Evolutionary conservation across 257 asterid genomes (phyloP).

Genomic region (Gentiana macrophylla): DNA sequence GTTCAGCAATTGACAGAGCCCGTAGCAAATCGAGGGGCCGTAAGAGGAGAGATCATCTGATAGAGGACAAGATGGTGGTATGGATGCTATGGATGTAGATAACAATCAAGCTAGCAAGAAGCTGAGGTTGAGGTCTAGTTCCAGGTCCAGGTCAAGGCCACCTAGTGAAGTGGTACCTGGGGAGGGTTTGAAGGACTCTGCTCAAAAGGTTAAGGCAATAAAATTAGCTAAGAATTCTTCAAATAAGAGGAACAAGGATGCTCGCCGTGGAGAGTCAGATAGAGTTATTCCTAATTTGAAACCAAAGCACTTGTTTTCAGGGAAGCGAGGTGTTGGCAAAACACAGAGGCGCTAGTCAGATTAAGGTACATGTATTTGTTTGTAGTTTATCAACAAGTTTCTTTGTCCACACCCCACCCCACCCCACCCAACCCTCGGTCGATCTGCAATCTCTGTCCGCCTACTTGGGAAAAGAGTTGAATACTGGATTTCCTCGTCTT

Average conservation of each 20-base stretch:
- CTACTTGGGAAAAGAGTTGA: no score
- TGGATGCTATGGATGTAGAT: slow-evolving; percentile 65
- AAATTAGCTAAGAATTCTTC: slow-evolving; percentile 40
- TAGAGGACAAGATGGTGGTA: slow-evolving; percentile 19
- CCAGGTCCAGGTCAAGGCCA: slow-evolving; percentile 55
- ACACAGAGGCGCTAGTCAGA: slow-evolving; percentile 62
- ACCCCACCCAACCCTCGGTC: no score
- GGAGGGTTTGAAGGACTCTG: slow-evolving; percentile 70
- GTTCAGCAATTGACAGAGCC: slow-evolving; percentile 63
- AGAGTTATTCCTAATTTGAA: slow-evolving; percentile 70
- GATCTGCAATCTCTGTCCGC: no score
- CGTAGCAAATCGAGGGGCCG: slow-evolving; percentile 83
- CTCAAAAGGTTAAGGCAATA: slow-evolving; percentile 66
- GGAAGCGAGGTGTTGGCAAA: slow-evolving; percentile 79
- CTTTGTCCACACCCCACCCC: no score
- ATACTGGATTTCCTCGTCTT: no score
- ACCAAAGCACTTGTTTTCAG: slow-evolving; percentile 82
- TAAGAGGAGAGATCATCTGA: slow-evolving; percentile 74
- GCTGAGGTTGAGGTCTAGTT: slow-evolving; percentile 45
- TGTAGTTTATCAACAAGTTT: no score
- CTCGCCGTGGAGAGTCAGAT: slow-evolving; percentile 80
- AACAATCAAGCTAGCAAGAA: slow-evolving; percentile 55
- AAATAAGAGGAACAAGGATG: slow-evolving; percentile 70
- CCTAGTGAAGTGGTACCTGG: slow-evolving; percentile 70
- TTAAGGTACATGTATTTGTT: slow-evolving; percentile 30